phyloP scores from a whole-genome alignment of 1,284 basidiomycete species.

The Tremellales sp. region DNA sequence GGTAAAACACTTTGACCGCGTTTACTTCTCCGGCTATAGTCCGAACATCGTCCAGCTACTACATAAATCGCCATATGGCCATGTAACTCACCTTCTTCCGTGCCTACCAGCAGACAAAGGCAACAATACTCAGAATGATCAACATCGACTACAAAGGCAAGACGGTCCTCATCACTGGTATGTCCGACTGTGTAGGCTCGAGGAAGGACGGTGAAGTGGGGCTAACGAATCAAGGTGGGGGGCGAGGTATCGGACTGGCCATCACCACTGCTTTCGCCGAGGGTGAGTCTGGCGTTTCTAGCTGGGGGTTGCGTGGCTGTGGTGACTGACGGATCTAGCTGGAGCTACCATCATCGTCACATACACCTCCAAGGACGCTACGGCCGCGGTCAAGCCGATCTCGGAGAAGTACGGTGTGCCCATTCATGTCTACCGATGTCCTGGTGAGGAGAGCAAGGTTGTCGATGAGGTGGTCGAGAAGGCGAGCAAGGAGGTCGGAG shows the following conservation, averaged over 20 bases:
- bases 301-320: conserved; percentile 47
- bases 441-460: conserved; percentile 22
- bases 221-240: neutral
- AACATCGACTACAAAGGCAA: conserved; percentile 74
- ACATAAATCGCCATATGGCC: too few relatives aligned
- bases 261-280: conserved; percentile 51
- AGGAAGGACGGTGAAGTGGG: neutral
- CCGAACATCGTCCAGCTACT: too few relatives aligned
- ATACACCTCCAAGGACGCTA: conserved; percentile 39
- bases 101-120: too few relatives aligned
- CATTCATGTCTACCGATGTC: conserved; percentile 39
- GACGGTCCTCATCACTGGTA: conserved; percentile 91
- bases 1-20: too few relatives aligned
- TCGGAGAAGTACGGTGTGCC: conserved; percentile 22
- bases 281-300: conserved; percentile 50
- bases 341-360: conserved; percentile 22
- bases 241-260: conserved; percentile 50
- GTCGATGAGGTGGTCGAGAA: conserved; percentile 31
- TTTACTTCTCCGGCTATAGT: too few relatives aligned
- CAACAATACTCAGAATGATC: conserved; percentile 15
- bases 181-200: conserved; percentile 1
- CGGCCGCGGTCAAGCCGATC: conserved; percentile 19
- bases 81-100: too few relatives aligned
- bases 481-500: conserved; percentile 24
- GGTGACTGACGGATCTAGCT: conserved; percentile 12